Conservation (phyloP, 139 green algal species). For the Tetratostichococcus sp. region DNA sequence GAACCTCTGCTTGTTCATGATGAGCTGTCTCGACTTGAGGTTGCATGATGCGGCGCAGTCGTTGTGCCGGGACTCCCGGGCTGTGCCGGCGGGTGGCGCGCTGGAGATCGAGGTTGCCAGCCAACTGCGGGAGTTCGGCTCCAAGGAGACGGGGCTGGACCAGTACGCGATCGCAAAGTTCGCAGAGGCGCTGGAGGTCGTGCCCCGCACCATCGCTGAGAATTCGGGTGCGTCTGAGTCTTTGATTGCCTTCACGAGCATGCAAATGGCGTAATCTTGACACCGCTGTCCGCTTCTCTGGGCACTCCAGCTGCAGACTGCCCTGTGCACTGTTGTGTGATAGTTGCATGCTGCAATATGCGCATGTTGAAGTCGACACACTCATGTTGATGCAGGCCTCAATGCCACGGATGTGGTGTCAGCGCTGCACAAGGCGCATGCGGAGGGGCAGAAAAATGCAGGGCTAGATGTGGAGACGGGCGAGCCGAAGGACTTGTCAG, state of each 20-base stretch:
- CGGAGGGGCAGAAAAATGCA: slow-evolving; percentile 52
- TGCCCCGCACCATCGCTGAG: slow-evolving; percentile 89
- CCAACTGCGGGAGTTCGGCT: slow-evolving; percentile 37
- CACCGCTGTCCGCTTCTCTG: background rate
- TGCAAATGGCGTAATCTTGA: too few species aligned
- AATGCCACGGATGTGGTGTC: slow-evolving; percentile 72
- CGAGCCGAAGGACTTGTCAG: slow-evolving; percentile 57
- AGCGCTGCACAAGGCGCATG: slow-evolving; percentile 82
- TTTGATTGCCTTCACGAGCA: background rate
- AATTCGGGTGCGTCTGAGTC: slow-evolving; percentile 67
- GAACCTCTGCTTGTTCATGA: too few species aligned
- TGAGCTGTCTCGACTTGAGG: too few species aligned
- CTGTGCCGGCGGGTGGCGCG: slow-evolving; percentile 79
- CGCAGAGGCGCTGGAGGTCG: slow-evolving; percentile 86
- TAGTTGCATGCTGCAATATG: too few species aligned
- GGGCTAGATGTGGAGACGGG: slow-evolving; percentile 86
- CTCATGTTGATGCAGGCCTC: slow-evolving; percentile 33
- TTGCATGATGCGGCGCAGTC: slow-evolving; percentile 37
- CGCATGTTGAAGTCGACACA: too few species aligned
- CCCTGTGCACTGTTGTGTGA: too few species aligned
- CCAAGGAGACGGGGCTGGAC: slow-evolving; percentile 84
- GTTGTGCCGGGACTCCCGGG: slow-evolving; percentile 73
- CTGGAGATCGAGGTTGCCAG: slow-evolving; percentile 85
- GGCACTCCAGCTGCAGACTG: too few species aligned
- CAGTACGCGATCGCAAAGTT: slow-evolving; percentile 96